A percentile compares a stretch with the other conserved stretches of the same genome.
Conservation (phyloP, 2,329 filamentous ascomycete species). For the Fusarium irregulare region DNA sequence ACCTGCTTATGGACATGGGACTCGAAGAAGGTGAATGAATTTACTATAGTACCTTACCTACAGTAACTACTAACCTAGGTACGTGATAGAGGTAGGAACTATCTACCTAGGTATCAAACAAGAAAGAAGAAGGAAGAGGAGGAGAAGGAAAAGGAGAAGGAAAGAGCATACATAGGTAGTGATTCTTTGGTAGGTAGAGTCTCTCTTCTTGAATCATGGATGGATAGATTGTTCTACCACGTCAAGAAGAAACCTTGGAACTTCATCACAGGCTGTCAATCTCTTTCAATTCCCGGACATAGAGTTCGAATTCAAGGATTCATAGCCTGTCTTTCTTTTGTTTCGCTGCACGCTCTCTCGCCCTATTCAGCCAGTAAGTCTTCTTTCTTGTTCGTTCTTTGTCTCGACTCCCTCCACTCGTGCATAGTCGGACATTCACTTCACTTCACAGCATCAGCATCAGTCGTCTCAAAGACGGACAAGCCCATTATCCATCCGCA, state of each 20-base stretch:
- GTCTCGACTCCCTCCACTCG: slow-evolving; percentile 25
- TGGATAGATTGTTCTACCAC: neutral
- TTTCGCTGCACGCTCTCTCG: slow-evolving; percentile 4
- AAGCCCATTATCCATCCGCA: slow-evolving; percentile 25
- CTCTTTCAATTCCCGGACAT: slow-evolving; percentile 1
- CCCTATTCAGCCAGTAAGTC: neutral
- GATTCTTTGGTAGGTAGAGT: neutral
- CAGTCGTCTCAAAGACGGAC: slow-evolving; percentile 21
- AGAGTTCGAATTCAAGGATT: neutral
- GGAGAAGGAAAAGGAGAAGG: too few relatives aligned
- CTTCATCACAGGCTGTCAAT: slow-evolving; percentile 4
- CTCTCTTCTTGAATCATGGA: neutral
- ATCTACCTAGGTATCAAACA: neutral
- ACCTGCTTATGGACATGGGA: neutral
- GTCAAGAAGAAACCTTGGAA: neutral
- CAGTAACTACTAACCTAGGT: too few relatives aligned
- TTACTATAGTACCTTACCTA: neutral
- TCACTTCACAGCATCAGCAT: slow-evolving; percentile 4
- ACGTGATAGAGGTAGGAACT: neutral
- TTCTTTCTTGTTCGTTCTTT: neutral
- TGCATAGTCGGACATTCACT: slow-evolving; percentile 23
- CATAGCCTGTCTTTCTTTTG: slow-evolving; percentile 8
- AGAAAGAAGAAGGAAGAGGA: neutral
- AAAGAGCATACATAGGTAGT: neutral
- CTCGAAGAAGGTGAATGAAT: neutral